These are phyloP conservation scores for Telfairia occidentalis DNA, from an alignment of 331 rosid genomes.

Conservation along the genomic window DNA sequence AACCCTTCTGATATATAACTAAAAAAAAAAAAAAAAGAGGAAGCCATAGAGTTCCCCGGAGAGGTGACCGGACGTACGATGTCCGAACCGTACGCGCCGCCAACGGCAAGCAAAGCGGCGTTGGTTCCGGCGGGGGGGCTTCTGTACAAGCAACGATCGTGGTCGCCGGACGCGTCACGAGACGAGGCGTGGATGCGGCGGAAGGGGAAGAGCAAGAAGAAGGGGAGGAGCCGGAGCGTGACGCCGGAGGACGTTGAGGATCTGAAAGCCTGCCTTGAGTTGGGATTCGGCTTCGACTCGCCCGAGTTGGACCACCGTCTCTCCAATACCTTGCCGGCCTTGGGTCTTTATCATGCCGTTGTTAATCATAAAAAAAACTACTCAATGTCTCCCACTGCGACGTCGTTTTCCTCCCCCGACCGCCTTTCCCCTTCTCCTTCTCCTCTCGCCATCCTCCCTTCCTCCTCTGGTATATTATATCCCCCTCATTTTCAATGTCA, in stretches of 20 bases:
- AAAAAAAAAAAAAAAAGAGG: not conserved
- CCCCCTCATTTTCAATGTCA: not conserved
- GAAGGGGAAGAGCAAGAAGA: slow-evolving; percentile 53
- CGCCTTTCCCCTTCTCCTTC: slow-evolving; percentile 34
- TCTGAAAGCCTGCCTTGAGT: slow-evolving; percentile 80
- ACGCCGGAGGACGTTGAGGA: slow-evolving; percentile 80
- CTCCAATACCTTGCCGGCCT: slow-evolving; percentile 73
- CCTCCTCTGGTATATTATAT: slow-evolving; percentile 34
- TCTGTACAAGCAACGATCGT: slow-evolving; percentile 42
- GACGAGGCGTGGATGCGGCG: slow-evolving; percentile 90
- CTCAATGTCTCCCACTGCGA: slow-evolving; percentile 13
- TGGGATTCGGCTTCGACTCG: slow-evolving; percentile 76
- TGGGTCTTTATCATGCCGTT: slow-evolving; percentile 64
- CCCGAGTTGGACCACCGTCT: slow-evolving; percentile 59
- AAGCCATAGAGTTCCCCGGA: slow-evolving; percentile 35
- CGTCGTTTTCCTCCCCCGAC: slow-evolving; percentile 44
- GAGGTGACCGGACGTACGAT: slow-evolving; percentile 32
- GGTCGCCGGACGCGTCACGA: slow-evolving; percentile 79
- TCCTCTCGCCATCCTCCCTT: slow-evolving; percentile 34
- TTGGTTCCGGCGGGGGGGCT: not conserved
- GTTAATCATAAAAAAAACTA: slow-evolving; percentile 53
- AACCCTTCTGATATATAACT: slow-evolving; percentile 1
- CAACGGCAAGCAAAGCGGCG: not conserved
- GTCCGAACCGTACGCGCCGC: slow-evolving; percentile 25
- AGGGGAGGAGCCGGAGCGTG: slow-evolving; percentile 56